Base-by-base conservation (phyloP, 257 asterid species). In the Solanum corneliomulleri region DNA sequence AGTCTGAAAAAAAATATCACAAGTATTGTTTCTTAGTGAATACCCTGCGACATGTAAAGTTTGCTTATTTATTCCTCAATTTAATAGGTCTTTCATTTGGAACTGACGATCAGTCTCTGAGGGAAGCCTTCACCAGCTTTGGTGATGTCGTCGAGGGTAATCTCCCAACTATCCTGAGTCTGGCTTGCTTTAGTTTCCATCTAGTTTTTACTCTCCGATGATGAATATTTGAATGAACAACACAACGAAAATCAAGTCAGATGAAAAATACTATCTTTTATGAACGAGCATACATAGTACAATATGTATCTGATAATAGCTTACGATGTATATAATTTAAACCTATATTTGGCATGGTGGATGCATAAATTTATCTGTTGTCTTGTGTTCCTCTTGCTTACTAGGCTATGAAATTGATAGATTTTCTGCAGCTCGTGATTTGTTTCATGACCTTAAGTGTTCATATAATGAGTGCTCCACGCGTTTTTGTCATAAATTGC, bases 71-170 rank as follows among this genome's bases (percentile, higher is more conserved):
- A 6, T 44, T 77, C 29, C 6, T 87, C 21, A 31, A 10, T 41
- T 3, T 45, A 23, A 76, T 41, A 96, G 99, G 99, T 71, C 98
- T 96, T 41, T 93, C 98, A 11, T 94, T 86, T 81, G 93, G 91
- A 84, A 93, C 98, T 77, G 95, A 95, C 81, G 98, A 94, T 52
- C 85, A 77, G 49, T 85, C 92, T 23, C 89, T 95, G 85, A 93
- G 52, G 89, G 95, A 94, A 2, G 99, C 99, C 69, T 96, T 96
- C 86, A 14, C 93, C 64, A 86, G 89, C 92, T 96, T 90, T 87
- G 99, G 98, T 20, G 95, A 94, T 21, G 90, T 91, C 31, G 75
- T 78, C 23, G 94, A 92, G 29, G 93, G 93, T 92, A 80, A 85
- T 91, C 64, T 85, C n/a, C 62, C 15, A 78, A 27, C 64, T 78